A percentile compares a stretch with the other conserved stretches of the same genome.
Evolutionary conservation across 768 basidiomycete species (phyloP).

Genomic region (Tephrocybe sp.): DNA sequence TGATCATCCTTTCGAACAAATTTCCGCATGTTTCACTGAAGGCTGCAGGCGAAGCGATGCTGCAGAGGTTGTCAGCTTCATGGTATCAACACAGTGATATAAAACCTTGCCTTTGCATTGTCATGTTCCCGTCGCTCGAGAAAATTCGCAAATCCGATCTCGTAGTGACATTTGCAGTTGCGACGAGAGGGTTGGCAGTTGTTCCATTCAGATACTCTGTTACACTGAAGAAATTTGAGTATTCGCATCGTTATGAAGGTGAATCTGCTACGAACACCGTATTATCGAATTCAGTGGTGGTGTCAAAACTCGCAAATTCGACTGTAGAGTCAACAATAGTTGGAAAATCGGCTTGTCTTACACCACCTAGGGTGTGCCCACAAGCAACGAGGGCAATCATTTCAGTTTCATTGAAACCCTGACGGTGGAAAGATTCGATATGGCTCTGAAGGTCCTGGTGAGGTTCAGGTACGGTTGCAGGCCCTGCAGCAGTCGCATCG

Average conservation of each 20-base stretch:
- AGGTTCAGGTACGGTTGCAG: conserved; percentile 30
- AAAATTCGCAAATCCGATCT: not conserved
- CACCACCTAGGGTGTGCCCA: conserved; percentile 33
- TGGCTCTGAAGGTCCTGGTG: conserved; percentile 23
- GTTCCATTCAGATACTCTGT: not conserved
- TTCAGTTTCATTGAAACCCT: conserved; percentile 28
- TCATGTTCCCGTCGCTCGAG: not conserved
- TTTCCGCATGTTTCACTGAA: not conserved
- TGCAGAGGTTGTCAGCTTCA: not conserved
- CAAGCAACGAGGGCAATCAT: conserved; percentile 34
- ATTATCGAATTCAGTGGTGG: not conserved
- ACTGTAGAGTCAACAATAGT: conserved; percentile 9
- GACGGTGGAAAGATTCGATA: conserved; percentile 23
- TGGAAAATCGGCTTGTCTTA: conserved; percentile 28
- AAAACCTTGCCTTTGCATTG: not conserved
- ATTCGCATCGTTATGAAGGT: not conserved
- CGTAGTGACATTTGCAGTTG: not conserved
- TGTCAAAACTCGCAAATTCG: not conserved
- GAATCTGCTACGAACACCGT: not conserved
- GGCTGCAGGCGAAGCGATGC: not conserved
- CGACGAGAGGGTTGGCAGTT: not conserved
- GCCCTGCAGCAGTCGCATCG: conserved; percentile 28
- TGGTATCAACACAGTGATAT: not conserved
- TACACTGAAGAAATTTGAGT: not conserved
- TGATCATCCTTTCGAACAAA: not conserved